Evolutionary conservation across 306 rosid genomes (phyloP).

Genomic region (Quercus ilex): DNA sequence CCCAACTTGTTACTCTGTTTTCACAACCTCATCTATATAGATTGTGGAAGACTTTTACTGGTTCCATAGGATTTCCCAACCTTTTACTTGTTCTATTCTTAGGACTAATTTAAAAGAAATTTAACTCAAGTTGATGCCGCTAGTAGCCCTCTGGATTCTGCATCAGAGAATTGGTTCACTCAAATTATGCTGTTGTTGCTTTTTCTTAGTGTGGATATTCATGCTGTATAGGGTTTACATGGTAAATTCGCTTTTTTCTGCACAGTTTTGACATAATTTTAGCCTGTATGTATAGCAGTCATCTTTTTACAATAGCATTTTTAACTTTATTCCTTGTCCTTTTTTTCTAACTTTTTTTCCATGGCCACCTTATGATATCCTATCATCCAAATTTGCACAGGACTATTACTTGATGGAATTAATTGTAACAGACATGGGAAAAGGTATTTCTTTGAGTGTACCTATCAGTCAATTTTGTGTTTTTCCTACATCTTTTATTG

Average conservation of each 20-base stretch:
- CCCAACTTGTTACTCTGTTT: not conserved
- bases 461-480: constrained; percentile 16
- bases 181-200: not conserved
- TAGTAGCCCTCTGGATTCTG: not conserved
- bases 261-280: not conserved
- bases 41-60: not conserved
- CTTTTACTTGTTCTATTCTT: not conserved
- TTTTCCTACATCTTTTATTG: not conserved
- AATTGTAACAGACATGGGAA: constrained; percentile 75
- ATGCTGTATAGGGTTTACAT: not conserved
- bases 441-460: constrained; percentile 50
- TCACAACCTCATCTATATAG: not conserved
- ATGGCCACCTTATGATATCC: constrained; percentile 23
- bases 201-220: not conserved
- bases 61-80: not conserved
- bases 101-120: not conserved
- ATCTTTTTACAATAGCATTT: not conserved
- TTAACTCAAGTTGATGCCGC: not conserved
- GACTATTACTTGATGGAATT: constrained; percentile 64
- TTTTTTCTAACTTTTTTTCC: not conserved
- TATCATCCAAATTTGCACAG: constrained; percentile 41
- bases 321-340: not conserved
- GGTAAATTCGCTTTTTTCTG: not conserved
- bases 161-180: not conserved
- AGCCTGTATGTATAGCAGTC: not conserved